Percentiles rank a stretch among this genome's conserved stretches.
These are phyloP conservation scores for Fistulifera pelliculosa DNA, from an alignment of 108 stramenopile species.

Conservation along the genomic window DNA sequence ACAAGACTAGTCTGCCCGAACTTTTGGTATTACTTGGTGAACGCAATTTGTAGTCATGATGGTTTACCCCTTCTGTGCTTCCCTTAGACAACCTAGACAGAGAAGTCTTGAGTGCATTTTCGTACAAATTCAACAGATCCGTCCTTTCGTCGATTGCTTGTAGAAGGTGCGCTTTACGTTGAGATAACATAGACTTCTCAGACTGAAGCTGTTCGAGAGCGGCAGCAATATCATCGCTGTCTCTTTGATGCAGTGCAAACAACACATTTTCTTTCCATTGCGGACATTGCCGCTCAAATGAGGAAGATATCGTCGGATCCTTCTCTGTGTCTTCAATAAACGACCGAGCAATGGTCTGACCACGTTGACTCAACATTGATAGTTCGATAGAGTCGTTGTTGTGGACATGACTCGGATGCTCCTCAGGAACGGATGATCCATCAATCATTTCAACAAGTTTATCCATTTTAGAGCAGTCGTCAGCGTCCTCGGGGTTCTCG, in stretches of 20 bases:
- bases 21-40: background rate
- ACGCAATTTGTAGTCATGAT: background rate
- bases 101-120: conserved; percentile 17
- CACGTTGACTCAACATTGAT: conserved; percentile 17
- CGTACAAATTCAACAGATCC: conserved; percentile 18
- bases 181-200: conserved; percentile 6
- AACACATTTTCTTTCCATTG: conserved; percentile 44
- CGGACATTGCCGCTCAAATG: conserved; percentile 23
- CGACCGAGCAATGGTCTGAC: conserved; percentile 5
- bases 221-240: conserved; percentile 10
- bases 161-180: conserved; percentile 12
- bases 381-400: conserved; percentile 2
- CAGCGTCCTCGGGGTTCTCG: conserved; percentile 2
- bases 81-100: background rate
- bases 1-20: background rate
- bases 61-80: background rate
- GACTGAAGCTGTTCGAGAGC: conserved; percentile 24
- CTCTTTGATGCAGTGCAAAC: conserved; percentile 28
- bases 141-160: conserved; percentile 16
- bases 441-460: conserved; percentile 2
- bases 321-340: conserved; percentile 6
- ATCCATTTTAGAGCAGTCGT: background rate
- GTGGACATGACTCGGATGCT: background rate
- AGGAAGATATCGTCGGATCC: conserved; percentile 1
- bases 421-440: background rate